Base-by-base conservation (phyloP, 2,329 filamentous ascomycete species). In the Alternaria brassicae region DNA sequence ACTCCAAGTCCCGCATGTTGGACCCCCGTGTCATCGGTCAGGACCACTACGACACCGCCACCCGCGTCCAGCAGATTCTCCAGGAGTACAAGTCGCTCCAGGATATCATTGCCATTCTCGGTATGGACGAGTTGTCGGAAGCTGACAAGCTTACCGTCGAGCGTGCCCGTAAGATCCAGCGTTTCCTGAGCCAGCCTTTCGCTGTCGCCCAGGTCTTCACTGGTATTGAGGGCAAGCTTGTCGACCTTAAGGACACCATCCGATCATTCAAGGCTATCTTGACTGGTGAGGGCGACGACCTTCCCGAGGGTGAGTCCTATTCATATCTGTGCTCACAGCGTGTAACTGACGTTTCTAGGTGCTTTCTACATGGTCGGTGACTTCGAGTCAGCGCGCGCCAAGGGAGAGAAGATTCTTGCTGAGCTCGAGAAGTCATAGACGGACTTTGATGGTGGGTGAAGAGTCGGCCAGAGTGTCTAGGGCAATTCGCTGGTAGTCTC, bases 1-100 rank as follows among this genome's bases (percentile, higher is more conserved):
- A 98, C 86, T 97, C 93, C 81, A 97, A 97, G 86, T 98, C 93
- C 72, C 93, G 95, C 89, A 97, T 99, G 91, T 87, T 99, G 79
- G 95, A 98, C 86, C 92, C 95, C 83, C 93, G 95, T 91, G 89
- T 99, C 79, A 91, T 99, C 78, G 95, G 95, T 82, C 87, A 98
- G 79, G 95, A 99, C 66, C 95, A 99, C 88, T 99, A 99, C 90
- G 82, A 93, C 66, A 94, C 89, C 77, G 95, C 95, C 81, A 91
- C 91, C 81, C 90, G 90, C 76, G 95, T 99, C 79, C 95, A 99
- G 88, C 93, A 97, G 86, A 98, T 97, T 84, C 90, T 99, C 81
- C 95, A 99, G 86, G 95, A 98, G 88, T 99, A 99, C 91, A 98
- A 98, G 91, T 98, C 94, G 69, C 92, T 99, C 73, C 95, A 99